Percentiles rank a stretch among this genome's conserved stretches.
Conservation (phyloP, 495 filamentous ascomycete species). For the Daldinia loculata region DNA sequence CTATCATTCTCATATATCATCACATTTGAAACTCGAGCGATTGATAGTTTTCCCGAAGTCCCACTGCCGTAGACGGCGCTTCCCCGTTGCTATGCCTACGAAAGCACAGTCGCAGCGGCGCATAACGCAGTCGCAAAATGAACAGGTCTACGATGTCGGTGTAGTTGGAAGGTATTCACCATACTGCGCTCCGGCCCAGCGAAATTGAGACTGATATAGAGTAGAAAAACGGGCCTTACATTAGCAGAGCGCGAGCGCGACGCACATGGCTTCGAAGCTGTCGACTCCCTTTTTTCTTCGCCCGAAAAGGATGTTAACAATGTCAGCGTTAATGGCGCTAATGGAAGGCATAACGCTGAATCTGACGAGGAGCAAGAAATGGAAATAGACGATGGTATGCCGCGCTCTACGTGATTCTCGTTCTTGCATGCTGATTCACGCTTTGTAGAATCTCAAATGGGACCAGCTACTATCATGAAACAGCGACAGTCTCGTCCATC, state of each 20-base stretch:
- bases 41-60: slow-evolving; percentile 7
- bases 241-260: slow-evolving; percentile 85
- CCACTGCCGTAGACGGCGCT: not conserved
- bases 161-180: slow-evolving; percentile 57
- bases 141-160: slow-evolving; percentile 60
- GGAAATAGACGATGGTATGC: slow-evolving; percentile 47
- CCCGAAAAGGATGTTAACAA: slow-evolving; percentile 67
- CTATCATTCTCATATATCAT: not conserved
- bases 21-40: not conserved
- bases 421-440: slow-evolving; percentile 23
- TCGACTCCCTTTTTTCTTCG: slow-evolving; percentile 88
- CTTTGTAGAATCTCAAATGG: slow-evolving; percentile 44
- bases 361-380: slow-evolving; percentile 49
- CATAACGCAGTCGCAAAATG: slow-evolving; percentile 49
- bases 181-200: not conserved
- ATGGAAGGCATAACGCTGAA: slow-evolving; percentile 32
- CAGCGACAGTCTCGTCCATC: slow-evolving; percentile 46
- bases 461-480: slow-evolving; percentile 43
- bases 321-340: slow-evolving; percentile 33
- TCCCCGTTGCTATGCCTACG: slow-evolving; percentile 27
- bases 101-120: slow-evolving; percentile 50
- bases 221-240: slow-evolving; percentile 82
- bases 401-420: not conserved
- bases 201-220: slow-evolving; percentile 14
- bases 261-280: slow-evolving; percentile 88